phyloP scores from a whole-genome alignment of 192 early-diverging fungal genomes.

The Radiomyces spectabilis region DNA sequence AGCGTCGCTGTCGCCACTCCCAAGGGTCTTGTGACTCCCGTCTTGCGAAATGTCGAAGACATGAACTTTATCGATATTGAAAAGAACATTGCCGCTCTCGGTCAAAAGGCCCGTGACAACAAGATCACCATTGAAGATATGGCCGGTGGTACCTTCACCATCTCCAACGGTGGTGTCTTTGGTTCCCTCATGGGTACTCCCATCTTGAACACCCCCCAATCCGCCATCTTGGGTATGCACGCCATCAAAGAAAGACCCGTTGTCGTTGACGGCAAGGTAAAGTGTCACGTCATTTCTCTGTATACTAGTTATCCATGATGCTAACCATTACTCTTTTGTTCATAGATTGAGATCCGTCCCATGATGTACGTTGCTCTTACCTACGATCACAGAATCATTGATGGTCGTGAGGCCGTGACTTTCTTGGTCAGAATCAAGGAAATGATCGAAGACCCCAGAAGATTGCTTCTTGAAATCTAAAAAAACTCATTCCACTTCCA shows the following conservation, averaged over 20 bases:
- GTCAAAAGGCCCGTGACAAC: constrained; percentile 86
- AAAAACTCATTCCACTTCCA: neutral
- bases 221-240: constrained; percentile 98
- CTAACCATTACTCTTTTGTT: too few relatives aligned
- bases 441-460: constrained; percentile 89
- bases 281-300: too few relatives aligned
- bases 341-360: constrained; percentile 67
- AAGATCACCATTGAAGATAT: constrained; percentile 97
- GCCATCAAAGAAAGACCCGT: constrained; percentile 95
- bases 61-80: constrained; percentile 88
- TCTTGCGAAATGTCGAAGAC: constrained; percentile 84
- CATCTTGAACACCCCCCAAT: constrained; percentile 97
- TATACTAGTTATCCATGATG: too few relatives aligned
- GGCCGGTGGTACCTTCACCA: constrained; percentile 97
- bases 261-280: constrained; percentile 86
- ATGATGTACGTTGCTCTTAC: constrained; percentile 99
- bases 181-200: constrained; percentile 96
- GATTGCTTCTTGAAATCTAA: constrained; percentile 87
- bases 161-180: constrained; percentile 98
- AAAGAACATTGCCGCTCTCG: constrained; percentile 82
- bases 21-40: constrained; percentile 97
- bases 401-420: constrained; percentile 96
- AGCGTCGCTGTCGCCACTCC: constrained; percentile 96
- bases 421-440: constrained; percentile 98
- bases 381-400: constrained; percentile 98